Base-by-base conservation (phyloP, 2,329 filamentous ascomycete species). In the Claviceps lovelessii region DNA sequence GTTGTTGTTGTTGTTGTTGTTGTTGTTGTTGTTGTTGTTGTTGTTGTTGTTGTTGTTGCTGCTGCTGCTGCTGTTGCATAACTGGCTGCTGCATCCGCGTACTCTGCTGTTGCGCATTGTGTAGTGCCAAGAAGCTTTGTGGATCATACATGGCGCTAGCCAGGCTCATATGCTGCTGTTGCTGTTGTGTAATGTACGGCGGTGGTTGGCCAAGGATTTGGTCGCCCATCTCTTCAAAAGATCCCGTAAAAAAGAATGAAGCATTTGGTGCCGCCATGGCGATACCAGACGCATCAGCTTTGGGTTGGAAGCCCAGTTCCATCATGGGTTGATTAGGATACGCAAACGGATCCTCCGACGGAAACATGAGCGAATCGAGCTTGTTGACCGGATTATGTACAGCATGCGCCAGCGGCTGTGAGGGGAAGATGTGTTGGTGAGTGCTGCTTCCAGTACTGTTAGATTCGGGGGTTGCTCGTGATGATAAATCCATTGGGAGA, bases 361-460 rank as follows among this genome's bases (percentile, higher is more conserved):
- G 84, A 63, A 91, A 91, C 84, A 91, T 90, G 71, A 90, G 81
- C 4, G 83, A 81, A 56, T 84, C 84, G 7, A 90, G 76, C 64
- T 88, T 86, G 59, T 85, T 79, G 17, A 90, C 72, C 5, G 72
- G 70, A 61, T 73, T 78, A 49, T 69, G 56, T 57, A 63, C 53
- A 52, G 62, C 59, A 3, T 70, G 56, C 55, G 63, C 61, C 6
- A 69, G 60, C 9, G 64, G 64, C 10, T 70, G 68, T 3, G 67
- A 62, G 19, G 63, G 61, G 52, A 65, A 68, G 4, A 58, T 61
- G 39, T 66, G 65, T 31, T 61, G 67, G 10, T 72, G 70, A 2
- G 72, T 69, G 57, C 71, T 72, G 4, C 67, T 67, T 3, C 68
- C 69, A 1, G 71, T 68, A 61, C 72, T 73, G 29, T 69, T 70